phyloP scores from a whole-genome alignment of 805 yeast species.

The Isabelozyma heimii region DNA sequence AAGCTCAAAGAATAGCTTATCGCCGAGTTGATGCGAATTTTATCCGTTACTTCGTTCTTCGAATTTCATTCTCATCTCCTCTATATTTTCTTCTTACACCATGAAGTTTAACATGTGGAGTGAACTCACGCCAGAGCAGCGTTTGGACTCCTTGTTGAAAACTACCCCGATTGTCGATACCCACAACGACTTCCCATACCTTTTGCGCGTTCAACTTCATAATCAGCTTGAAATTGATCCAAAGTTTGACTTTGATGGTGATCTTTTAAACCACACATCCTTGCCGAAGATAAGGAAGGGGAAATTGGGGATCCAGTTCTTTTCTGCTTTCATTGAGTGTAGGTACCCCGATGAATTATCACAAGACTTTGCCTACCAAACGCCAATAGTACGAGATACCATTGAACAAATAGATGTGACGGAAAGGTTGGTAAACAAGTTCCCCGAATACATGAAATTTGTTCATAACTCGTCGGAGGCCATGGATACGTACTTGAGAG shows the following conservation, averaged over 20 bases:
- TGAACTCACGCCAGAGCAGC: not conserved
- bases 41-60: too few species aligned
- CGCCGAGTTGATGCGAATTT: not conserved
- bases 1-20: too few species aligned
- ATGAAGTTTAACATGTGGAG: not conserved
- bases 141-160: conserved; percentile 1
- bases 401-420: conserved; percentile 53
- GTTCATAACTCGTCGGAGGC: conserved; percentile 44
- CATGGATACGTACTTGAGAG: conserved; percentile 21
- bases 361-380: conserved; percentile 44
- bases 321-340: conserved; percentile 49
- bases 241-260: conserved; percentile 38
- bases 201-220: conserved; percentile 44
- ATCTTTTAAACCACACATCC: conserved; percentile 43
- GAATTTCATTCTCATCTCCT: not conserved
- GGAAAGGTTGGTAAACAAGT: conserved; percentile 41
- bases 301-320: conserved; percentile 48
- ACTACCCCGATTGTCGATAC: conserved; percentile 43
- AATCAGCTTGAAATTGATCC: conserved; percentile 28
- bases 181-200: conserved; percentile 53
- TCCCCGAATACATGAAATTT: conserved; percentile 36
- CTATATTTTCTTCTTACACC: not conserved
- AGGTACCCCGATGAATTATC: conserved; percentile 37
- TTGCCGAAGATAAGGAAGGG: conserved; percentile 42
- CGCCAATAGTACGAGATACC: conserved; percentile 49